Evolutionary conservation across 176 grass and related monocot species (phyloP).

Genomic region (Oropetium thomaeum): DNA sequence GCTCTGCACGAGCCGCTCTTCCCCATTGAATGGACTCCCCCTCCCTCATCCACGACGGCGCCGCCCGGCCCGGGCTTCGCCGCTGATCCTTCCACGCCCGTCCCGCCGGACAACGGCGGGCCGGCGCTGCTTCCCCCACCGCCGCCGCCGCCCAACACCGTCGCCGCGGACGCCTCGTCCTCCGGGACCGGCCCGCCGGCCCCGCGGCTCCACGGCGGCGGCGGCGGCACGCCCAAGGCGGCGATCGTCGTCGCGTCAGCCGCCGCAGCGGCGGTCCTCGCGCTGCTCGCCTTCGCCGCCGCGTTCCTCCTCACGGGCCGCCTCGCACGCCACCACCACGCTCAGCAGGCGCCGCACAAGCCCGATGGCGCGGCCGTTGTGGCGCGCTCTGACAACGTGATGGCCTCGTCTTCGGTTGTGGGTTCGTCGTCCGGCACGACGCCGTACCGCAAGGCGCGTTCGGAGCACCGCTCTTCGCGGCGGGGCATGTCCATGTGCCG

Average conservation of each 20-base stretch:
- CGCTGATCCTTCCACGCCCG: slow-evolving; percentile 44
- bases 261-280: slow-evolving; percentile 36
- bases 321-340: slow-evolving; percentile 25
- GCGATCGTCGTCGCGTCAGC: slow-evolving; percentile 42
- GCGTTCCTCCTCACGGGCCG: slow-evolving; percentile 43
- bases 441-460: slow-evolving; percentile 58
- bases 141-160: slow-evolving; percentile 36
- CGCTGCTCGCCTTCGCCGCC: slow-evolving; percentile 37
- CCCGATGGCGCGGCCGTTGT: neutral
- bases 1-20: slow-evolving; percentile 79
- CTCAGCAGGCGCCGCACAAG: neutral
- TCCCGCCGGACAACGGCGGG: slow-evolving; percentile 20
- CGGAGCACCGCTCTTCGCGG: slow-evolving; percentile 41
- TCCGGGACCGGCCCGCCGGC: slow-evolving; percentile 21
- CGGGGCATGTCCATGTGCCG: slow-evolving; percentile 60
- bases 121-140: slow-evolving; percentile 41
- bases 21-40: slow-evolving; percentile 80
- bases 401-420: neutral
- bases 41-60: slow-evolving; percentile 47
- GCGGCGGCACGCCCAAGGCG: slow-evolving; percentile 40
- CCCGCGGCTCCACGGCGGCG: slow-evolving; percentile 4
- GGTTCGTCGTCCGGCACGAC: neutral
- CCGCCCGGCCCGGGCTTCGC: slow-evolving; percentile 39
- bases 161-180: slow-evolving; percentile 49
- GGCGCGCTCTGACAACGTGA: slow-evolving; percentile 1